Evolutionary conservation across 116 monocot species (phyloP).

Genomic region (Zostera marina): DNA sequence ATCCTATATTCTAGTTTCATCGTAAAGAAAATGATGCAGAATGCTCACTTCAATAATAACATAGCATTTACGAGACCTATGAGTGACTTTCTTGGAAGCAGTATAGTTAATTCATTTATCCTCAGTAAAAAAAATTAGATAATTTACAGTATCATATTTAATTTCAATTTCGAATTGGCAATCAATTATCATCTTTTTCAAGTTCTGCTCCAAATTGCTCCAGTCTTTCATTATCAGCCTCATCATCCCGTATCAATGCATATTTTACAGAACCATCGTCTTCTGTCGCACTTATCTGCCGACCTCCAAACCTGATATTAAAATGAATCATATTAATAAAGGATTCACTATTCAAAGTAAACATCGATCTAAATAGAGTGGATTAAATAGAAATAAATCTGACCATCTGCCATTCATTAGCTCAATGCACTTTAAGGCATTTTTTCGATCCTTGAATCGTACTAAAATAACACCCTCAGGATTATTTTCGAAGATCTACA

Average conservation of each 20-base stretch:
- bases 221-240: constrained; percentile 52
- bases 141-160: too few species aligned
- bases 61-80: too few species aligned
- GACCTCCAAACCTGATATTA: constrained; percentile 64
- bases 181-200: constrained; percentile 24
- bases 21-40: too few species aligned
- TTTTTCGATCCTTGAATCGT: constrained; percentile 78
- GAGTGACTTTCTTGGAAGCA: too few species aligned
- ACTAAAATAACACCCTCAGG: constrained; percentile 92
- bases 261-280: constrained; percentile 73
- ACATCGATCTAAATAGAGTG: not conserved
- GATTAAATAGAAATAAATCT: constrained; percentile 1
- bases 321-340: not conserved
- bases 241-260: constrained; percentile 46
- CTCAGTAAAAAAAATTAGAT: too few species aligned
- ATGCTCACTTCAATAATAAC: too few species aligned
- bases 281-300: constrained; percentile 53
- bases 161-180: too few species aligned
- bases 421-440: constrained; percentile 72
- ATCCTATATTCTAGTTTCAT: too few species aligned
- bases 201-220: constrained; percentile 79
- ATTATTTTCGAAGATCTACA: constrained; percentile 84
- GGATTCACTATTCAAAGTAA: not conserved
- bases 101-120: too few species aligned
- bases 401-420: constrained; percentile 98